Percentiles rank a stretch among this genome's conserved stretches.
These are phyloP conservation scores for Wallacemonas collosoma DNA, from an alignment of 208 protist genomes.

Conservation along the genomic window DNA sequence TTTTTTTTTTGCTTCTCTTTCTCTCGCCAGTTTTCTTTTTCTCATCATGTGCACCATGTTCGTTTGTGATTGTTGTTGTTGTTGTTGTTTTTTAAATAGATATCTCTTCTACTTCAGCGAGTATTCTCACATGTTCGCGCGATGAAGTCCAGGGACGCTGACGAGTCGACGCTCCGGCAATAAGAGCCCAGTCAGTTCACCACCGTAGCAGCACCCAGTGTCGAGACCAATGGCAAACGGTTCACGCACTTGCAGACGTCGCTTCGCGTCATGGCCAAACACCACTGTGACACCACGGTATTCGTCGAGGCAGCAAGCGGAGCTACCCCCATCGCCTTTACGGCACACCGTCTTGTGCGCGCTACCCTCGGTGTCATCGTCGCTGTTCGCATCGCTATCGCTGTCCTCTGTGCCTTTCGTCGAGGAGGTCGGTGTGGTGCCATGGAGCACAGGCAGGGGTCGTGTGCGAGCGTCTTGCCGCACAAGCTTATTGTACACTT, in stretches of 20 bases:
- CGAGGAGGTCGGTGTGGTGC: constrained; percentile 14
- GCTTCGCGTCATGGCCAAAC: constrained; percentile 84
- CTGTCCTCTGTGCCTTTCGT: background rate
- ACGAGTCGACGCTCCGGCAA: constrained; percentile 46
- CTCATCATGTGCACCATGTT: too few relatives aligned
- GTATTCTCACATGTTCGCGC: constrained; percentile 24
- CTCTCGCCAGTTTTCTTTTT: too few relatives aligned
- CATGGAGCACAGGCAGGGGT: background rate
- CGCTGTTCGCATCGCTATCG: background rate
- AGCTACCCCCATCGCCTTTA: too few relatives aligned
- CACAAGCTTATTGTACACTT: constrained; percentile 42
- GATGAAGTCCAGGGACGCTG: constrained; percentile 47
- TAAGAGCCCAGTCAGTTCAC: constrained; percentile 54
- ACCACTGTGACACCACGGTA: constrained; percentile 35
- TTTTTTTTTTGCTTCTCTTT: too few relatives aligned
- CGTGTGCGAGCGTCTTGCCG: constrained; percentile 16
- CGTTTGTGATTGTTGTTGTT: background rate
- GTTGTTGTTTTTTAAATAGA: background rate
- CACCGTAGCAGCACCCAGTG: constrained; percentile 69
- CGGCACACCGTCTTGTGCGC: background rate
- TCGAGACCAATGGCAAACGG: constrained; percentile 74
- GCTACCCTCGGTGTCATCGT: background rate
- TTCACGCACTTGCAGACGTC: constrained; percentile 55
- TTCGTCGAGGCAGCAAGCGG: constrained; percentile 1
- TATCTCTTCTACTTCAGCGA: background rate